Evolutionary conservation across 2,329 filamentous ascomycete species (phyloP), one percentile per base, ranked within the genome.

Genomic region (Penicillium olsonii): DNA sequence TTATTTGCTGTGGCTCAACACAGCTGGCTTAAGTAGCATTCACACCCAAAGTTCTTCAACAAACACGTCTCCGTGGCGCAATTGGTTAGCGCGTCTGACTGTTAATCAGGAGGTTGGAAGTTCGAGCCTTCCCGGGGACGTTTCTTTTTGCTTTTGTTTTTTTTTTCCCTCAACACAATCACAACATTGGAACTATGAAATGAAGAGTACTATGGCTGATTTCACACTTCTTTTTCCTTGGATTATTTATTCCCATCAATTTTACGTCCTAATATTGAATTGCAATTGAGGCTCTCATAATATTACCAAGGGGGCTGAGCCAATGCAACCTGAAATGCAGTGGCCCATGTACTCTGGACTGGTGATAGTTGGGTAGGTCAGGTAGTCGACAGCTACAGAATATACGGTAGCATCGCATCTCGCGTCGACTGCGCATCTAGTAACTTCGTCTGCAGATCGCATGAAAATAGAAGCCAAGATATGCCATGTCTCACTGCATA

Each of bases 81-180:
- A 62, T 62, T 34, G 59, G 59, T 46, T 62, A 62, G 59, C 59
- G 59, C 59, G 59, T 62, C 56, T 54, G 59, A 62, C 59, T 62
- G 59, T 62, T 62, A 62, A 62, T 62, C 59, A 54, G 56, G 59
- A 62, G 59, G 67, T 69, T 68, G 67, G 67, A 70, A 69, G 67
- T 70, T 71, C 68, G 65, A 71, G 67, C 68, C 67, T 70, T 70
- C 67, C 66, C 68, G 64, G 68, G 68, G 65, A 69, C 68, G 68
- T 39, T 50, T 50, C 19, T 59, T 59, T 60, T 61, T 52, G 22
- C 14, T 19, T 11, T 18, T 40, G n/a, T n/a, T 40, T 34, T 40
- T 18, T n/a, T 27, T 34, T 39, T 14, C 34, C 17, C 1, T 11
- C 9, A n/a, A n/a, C 22, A 19, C 24, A 26, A 6, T 11, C 24